Conservation (phyloP, 192 early-diverging fungal genomes). For the Coemansia sp. region DNA sequence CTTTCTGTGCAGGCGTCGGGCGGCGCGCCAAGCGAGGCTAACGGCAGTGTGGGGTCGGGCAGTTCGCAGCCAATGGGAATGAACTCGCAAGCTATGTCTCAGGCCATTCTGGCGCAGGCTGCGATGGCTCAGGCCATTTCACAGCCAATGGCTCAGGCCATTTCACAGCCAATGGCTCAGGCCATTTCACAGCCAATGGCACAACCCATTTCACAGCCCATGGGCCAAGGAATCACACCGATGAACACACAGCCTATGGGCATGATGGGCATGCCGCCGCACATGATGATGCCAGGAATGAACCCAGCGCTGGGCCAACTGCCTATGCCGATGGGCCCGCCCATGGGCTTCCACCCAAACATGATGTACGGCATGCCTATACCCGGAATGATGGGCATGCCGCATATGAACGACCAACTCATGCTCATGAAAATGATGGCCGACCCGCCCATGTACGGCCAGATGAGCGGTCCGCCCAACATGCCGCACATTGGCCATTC, state of each 20-base stretch:
- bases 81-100: not conserved
- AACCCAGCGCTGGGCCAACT: not conserved
- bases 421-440: constrained; percentile 46
- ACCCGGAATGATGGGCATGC: constrained; percentile 21
- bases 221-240: no score
- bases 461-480: constrained; percentile 13
- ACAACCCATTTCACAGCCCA: no score
- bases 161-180: no score
- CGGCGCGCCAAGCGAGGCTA: constrained; percentile 35
- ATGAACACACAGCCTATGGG: no score
- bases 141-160: no score
- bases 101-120: not conserved
- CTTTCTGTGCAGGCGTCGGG: constrained; percentile 49
- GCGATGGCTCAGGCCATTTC: not conserved
- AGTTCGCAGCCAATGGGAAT: constrained; percentile 41
- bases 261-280: no score
- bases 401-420: constrained; percentile 26
- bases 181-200: no score
- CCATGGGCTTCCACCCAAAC: constrained; percentile 44
- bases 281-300: not conserved
- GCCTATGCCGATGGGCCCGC: constrained; percentile 15
- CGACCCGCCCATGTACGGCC: constrained; percentile 36
- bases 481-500: constrained; percentile 17
- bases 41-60: constrained; percentile 2
- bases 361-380: constrained; percentile 54